Evolutionary conservation across 805 yeast species (phyloP).

Genomic region (Spathaspora hagerdaliae): DNA sequence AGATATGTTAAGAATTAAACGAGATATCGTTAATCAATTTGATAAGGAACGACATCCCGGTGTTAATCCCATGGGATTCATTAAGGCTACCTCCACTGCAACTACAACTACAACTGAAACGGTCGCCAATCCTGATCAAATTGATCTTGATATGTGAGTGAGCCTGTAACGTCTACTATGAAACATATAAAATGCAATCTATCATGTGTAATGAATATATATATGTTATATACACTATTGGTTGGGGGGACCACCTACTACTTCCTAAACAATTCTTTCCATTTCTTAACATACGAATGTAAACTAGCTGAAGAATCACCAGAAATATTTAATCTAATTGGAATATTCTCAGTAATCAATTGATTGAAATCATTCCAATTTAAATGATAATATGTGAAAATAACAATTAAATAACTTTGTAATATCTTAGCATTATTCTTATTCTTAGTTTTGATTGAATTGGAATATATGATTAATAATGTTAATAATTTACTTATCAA

Average conservation of each 20-base stretch:
- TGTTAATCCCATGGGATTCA: slow-evolving; percentile 45
- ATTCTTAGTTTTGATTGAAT: slow-evolving; percentile 26
- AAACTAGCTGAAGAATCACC: slow-evolving; percentile 30
- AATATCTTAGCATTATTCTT: slow-evolving; percentile 26
- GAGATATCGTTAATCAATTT: slow-evolving; percentile 21
- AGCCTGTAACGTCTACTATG: not conserved
- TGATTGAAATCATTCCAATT: slow-evolving; percentile 37
- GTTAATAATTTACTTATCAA: slow-evolving; percentile 31
- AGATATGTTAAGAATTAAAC: slow-evolving; percentile 63
- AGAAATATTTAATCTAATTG: slow-evolving; percentile 35
- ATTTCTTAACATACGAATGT: slow-evolving; percentile 34
- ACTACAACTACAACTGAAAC: not conserved
- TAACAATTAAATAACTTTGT: slow-evolving; percentile 28
- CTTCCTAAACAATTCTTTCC: slow-evolving; percentile 27
- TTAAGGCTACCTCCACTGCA: slow-evolving; percentile 33
- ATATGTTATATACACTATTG: not conserved
- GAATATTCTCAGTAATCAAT: slow-evolving; percentile 27
- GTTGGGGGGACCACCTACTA: slow-evolving; percentile 2
- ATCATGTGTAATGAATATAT: not conserved
- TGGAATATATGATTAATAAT: slow-evolving; percentile 28
- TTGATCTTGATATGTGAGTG: slow-evolving; percentile 48
- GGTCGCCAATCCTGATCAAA: slow-evolving; percentile 51
- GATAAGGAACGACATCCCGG: slow-evolving; percentile 2
- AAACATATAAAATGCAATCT: not conserved
- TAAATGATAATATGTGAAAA: slow-evolving; percentile 38